Conservation (phyloP, 169 alveolate species). For the Plasmodium blacklocki region DNA sequence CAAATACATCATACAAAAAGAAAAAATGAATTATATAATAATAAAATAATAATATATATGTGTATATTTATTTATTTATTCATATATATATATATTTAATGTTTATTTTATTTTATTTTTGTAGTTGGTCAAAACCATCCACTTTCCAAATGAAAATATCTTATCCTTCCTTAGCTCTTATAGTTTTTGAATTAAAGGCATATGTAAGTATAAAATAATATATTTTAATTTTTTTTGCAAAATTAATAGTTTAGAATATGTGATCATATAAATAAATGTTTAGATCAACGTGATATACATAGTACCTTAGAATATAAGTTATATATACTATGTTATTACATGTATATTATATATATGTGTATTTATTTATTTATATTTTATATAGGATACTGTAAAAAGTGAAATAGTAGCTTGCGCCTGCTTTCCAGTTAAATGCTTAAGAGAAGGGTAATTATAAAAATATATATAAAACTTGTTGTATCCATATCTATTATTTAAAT, state of each 20-base stretch:
- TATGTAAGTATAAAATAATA: conserved; percentile 42
- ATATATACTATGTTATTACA: too few species aligned
- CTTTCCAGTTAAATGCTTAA: conserved; percentile 81
- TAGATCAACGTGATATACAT: too few species aligned
- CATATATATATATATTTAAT: neutral
- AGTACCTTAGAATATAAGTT: too few species aligned
- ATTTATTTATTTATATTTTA: conserved; percentile 6
- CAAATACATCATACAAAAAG: neutral
- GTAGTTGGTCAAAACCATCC: conserved; percentile 75
- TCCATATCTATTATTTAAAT: neutral
- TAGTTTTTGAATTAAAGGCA: conserved; percentile 75
- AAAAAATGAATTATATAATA: neutral
- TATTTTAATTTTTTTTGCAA: conserved; percentile 1
- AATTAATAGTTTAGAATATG: neutral
- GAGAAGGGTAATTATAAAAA: conserved; percentile 75
- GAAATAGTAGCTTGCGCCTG: conserved; percentile 84
- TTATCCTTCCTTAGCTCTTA: conserved; percentile 73
- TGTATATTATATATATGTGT: neutral
- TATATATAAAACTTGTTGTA: neutral
- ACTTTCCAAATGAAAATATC: conserved; percentile 64
- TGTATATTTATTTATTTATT: neutral
- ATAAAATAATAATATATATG: conserved; percentile 3
- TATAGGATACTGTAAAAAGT: conserved; percentile 80
- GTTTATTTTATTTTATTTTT: neutral
- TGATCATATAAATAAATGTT: too few species aligned